Conservation (phyloP, 805 yeast genomes). For the Saccharomycopsis schoenii region DNA sequence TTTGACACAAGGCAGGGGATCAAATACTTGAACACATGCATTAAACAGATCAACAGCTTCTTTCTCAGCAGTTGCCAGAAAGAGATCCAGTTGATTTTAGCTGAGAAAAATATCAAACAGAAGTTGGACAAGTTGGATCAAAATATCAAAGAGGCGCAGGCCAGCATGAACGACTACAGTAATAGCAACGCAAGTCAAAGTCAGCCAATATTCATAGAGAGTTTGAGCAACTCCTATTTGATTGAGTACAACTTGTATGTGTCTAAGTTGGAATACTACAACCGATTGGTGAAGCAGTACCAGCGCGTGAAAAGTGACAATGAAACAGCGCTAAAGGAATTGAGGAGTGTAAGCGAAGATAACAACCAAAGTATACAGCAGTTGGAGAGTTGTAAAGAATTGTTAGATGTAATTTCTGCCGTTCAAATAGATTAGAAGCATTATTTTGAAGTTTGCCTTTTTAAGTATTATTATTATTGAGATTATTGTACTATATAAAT, state of each 20-base stretch:
- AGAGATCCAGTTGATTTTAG: slow-evolving; percentile 39
- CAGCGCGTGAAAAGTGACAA: neutral
- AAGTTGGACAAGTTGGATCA: slow-evolving; percentile 25
- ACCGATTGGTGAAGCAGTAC: neutral
- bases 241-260: slow-evolving; percentile 1
- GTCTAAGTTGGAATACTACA: neutral
- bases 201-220: slow-evolving; percentile 1
- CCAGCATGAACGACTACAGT: slow-evolving; percentile 14
- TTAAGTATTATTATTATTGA: too few relatives aligned
- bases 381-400: neutral
- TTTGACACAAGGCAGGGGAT: slow-evolving; percentile 34
- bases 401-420: neutral
- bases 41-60: slow-evolving; percentile 36
- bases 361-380: neutral
- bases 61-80: slow-evolving; percentile 34
- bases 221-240: slow-evolving; percentile 6
- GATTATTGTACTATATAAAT: too few relatives aligned
- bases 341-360: neutral
- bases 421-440: neutral
- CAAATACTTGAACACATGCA: slow-evolving; percentile 33
- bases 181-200: neutral
- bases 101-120: slow-evolving; percentile 28
- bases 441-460: neutral
- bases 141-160: slow-evolving; percentile 25
- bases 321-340: neutral